Base-by-base conservation (phyloP, 2,329 filamentous ascomycete species). In the Cadophora malorum region DNA sequence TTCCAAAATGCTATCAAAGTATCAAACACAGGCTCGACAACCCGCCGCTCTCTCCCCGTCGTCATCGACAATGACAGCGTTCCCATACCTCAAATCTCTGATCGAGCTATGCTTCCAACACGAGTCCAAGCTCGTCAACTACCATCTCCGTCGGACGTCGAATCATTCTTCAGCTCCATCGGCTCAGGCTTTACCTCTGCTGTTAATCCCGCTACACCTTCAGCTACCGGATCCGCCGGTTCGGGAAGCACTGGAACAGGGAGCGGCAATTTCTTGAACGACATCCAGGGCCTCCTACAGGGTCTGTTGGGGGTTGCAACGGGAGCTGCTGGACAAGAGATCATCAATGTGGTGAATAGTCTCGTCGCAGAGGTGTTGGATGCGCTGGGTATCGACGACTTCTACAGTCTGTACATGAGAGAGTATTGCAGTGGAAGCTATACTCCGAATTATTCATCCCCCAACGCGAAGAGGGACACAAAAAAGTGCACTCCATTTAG, bases 1-100 rank as follows among this genome's bases (percentile, higher is more conserved):
- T 63, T 70, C 10, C 69, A 73, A 56, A 71, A 69, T 66, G 62
- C 64, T 2, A 67, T 73, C 63, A 71, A 71, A 60, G 35, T 71
- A 1, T 53, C 67, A 38, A 63, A 52, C 28, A 59, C 62, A 23
- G 50, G 53, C 10, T 66, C 69, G 1, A 35, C 63, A 49, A 66
- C 63, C 14, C 53, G 45, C 3, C 45, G 59, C 9, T 58, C 55
- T 5, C 5, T 58, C 1, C 10, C 35, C 4, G 19, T 58, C 33
- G 12, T 58, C n/a, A 8, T 38, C 2, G 31, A 38, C 4, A 35
- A 56, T n/a, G 28, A 56, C 5, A 31, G 28, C 10, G 12, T 58
- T 12, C 19, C 33, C 6, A 25, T 58, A 6, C 55, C 55, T 35
- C 31, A 38, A 58, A 35, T 58, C 2, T 23, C 55, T 9, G n/a